Percentiles rank a stretch among this genome's conserved stretches.
Evolutionary conservation across 306 rosid species (phyloP).

Genomic region (Trichosanthes truncata): DNA sequence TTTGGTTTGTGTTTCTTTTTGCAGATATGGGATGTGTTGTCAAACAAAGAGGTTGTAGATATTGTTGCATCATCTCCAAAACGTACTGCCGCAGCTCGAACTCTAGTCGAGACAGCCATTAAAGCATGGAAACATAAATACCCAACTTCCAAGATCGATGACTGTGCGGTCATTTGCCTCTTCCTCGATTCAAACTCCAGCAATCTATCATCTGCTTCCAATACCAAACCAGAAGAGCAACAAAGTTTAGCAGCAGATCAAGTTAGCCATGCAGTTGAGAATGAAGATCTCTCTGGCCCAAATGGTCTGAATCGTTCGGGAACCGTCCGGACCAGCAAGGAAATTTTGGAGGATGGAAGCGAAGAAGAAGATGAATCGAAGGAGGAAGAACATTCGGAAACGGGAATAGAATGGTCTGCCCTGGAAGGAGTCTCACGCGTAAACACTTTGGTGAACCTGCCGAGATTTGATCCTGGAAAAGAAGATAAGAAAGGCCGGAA

Average conservation of each 20-base stretch:
- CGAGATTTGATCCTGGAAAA: slow-evolving; percentile 78
- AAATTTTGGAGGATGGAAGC: slow-evolving; percentile 19
- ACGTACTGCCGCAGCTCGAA: slow-evolving; percentile 65
- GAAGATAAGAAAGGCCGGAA: slow-evolving; percentile 37
- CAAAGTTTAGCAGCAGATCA: slow-evolving; percentile 8
- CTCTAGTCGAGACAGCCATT: slow-evolving; percentile 79
- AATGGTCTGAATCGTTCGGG: slow-evolving; percentile 31
- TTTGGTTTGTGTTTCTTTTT: neutral
- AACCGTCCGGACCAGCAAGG: slow-evolving; percentile 35
- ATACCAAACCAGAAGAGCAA: slow-evolving; percentile 34
- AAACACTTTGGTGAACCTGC: slow-evolving; percentile 80
- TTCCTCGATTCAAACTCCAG: slow-evolving; percentile 45
- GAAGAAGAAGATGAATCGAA: slow-evolving; percentile 25
- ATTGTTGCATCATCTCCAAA: slow-evolving; percentile 56
- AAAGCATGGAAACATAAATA: slow-evolving; percentile 73
- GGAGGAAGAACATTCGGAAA: slow-evolving; percentile 38
- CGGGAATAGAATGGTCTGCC: slow-evolving; percentile 82
- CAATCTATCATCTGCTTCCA: slow-evolving; percentile 37
- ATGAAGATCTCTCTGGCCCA: slow-evolving; percentile 22
- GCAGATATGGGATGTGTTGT: slow-evolving; percentile 95
- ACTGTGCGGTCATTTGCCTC: slow-evolving; percentile 93
- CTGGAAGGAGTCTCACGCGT: slow-evolving; percentile 96
- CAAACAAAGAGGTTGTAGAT: slow-evolving; percentile 93
- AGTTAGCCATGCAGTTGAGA: slow-evolving; percentile 21
- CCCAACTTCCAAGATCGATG: slow-evolving; percentile 93